Conservation (phyloP, 140 eudicot species). For the Bidens hawaiensis region DNA sequence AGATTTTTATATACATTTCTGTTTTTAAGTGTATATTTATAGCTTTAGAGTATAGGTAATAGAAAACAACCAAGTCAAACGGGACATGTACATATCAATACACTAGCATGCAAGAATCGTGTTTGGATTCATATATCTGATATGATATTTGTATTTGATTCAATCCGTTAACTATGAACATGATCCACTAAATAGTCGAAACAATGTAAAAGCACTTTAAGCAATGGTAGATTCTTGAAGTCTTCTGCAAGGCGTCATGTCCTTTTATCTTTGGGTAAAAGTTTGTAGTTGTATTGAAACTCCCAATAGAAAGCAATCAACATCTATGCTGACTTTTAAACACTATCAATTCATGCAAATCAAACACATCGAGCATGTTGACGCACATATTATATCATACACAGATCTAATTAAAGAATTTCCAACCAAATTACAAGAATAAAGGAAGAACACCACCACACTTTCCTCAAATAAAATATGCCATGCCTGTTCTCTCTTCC, state of each 20-base stretch:
- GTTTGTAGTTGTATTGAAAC: slow-evolving; percentile 7
- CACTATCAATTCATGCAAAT: too few species aligned
- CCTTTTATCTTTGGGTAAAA: slow-evolving; percentile 18
- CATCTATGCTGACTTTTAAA: not conserved
- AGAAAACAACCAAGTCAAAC: not conserved
- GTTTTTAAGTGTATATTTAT: not conserved
- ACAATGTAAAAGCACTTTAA: not conserved
- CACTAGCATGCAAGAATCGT: not conserved
- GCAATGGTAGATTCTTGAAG: slow-evolving; percentile 13
- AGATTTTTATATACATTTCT: too few species aligned
- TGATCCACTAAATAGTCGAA: not conserved
- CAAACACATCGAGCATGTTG: not conserved
- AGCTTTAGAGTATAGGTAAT: too few species aligned
- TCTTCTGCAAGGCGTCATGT: slow-evolving; percentile 21
- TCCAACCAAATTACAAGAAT: slow-evolving; percentile 23
- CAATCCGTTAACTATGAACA: not conserved
- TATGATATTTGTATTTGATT: not conserved
- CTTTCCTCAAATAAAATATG: slow-evolving; percentile 6
- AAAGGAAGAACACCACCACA: slow-evolving; percentile 22
- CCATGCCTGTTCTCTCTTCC: slow-evolving; percentile 19
- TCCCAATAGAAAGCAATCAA: not conserved
- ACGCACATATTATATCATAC: not conserved
- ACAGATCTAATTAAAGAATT: slow-evolving; percentile 24
- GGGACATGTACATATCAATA: not conserved
- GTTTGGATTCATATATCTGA: not conserved